phyloP scores from a whole-genome alignment of 2,329 filamentous ascomycete species.

The Cladophialophora immunda region DNA sequence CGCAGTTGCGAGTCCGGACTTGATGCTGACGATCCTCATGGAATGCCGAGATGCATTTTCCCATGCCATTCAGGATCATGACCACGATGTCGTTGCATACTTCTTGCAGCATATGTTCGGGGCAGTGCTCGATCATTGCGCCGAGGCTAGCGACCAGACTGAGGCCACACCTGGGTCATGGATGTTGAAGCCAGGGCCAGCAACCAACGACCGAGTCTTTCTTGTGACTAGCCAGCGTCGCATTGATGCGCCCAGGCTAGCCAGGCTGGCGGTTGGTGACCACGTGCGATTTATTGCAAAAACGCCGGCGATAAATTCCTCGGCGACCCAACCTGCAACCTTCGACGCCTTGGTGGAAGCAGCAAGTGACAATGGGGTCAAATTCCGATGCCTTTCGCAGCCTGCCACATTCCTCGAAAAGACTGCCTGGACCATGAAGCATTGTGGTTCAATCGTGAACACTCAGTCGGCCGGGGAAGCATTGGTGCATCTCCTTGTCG shows the following conservation, averaged over 20 bases:
- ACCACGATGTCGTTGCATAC: not conserved
- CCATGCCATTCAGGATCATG: not conserved
- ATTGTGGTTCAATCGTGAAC: conserved; percentile 55
- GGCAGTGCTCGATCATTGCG: conserved; percentile 12
- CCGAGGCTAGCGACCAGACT: conserved; percentile 3
- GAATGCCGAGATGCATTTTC: conserved; percentile 11
- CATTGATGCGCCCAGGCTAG: conserved; percentile 36
- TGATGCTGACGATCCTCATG: conserved; percentile 12
- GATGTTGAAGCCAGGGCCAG: conserved; percentile 3
- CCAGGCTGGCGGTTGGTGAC: conserved; percentile 37
- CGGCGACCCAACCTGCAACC: conserved; percentile 42
- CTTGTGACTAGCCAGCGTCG: conserved; percentile 21
- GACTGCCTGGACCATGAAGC: conserved; percentile 50
- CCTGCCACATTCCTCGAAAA: conserved; percentile 48
- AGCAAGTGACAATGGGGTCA: conserved; percentile 44
- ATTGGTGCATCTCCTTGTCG: conserved; percentile 44
- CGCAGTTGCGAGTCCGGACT: not conserved
- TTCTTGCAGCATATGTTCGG: conserved; percentile 18
- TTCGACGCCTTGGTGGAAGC: conserved; percentile 52
- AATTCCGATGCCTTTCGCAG: conserved; percentile 51
- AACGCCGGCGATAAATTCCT: conserved; percentile 46
- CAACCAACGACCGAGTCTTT: not conserved
- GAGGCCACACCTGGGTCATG: not conserved
- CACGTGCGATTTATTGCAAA: conserved; percentile 50
- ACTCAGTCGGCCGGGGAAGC: conserved; percentile 52